phyloP scores from a whole-genome alignment of 2,329 filamentous ascomycete species.

The Paecilomyces sp. region DNA sequence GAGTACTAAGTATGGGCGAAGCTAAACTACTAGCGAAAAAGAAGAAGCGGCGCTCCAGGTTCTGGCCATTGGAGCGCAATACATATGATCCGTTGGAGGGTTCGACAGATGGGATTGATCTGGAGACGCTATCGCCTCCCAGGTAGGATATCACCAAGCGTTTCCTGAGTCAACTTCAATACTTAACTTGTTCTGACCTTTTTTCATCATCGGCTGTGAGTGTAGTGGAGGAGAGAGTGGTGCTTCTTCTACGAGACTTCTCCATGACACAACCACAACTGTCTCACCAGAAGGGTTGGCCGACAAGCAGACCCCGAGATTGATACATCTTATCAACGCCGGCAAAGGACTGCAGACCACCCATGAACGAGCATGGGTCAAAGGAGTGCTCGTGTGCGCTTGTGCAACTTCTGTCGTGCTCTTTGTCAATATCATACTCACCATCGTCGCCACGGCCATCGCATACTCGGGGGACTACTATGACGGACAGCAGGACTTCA shows the following conservation, averaged over 20 bases:
- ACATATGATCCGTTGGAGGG: too few relatives aligned
- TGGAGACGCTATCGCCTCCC: too few relatives aligned
- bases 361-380: neutral
- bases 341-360: neutral
- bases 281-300: neutral
- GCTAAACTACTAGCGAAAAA: too few relatives aligned
- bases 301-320: neutral
- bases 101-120: too few relatives aligned
- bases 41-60: too few relatives aligned
- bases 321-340: neutral
- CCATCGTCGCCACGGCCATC: neutral
- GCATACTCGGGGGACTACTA: slow-evolving; percentile 1
- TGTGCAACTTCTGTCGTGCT: slow-evolving; percentile 3
- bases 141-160: too few relatives aligned
- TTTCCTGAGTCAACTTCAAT: too few relatives aligned
- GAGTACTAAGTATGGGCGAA: too few relatives aligned
- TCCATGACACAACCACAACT: neutral
- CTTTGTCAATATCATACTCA: slow-evolving; percentile 7
- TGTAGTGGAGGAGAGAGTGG: too few relatives aligned
- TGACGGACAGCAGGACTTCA: neutral
- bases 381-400: slow-evolving; percentile 2
- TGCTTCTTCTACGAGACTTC: neutral
- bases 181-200: too few relatives aligned
- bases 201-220: too few relatives aligned
- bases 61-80: too few relatives aligned